These are phyloP conservation scores for Ceratorhiza oryzae-sativae DNA, from an alignment of 1,284 basidiomycete genomes.

Conservation along the genomic window DNA sequence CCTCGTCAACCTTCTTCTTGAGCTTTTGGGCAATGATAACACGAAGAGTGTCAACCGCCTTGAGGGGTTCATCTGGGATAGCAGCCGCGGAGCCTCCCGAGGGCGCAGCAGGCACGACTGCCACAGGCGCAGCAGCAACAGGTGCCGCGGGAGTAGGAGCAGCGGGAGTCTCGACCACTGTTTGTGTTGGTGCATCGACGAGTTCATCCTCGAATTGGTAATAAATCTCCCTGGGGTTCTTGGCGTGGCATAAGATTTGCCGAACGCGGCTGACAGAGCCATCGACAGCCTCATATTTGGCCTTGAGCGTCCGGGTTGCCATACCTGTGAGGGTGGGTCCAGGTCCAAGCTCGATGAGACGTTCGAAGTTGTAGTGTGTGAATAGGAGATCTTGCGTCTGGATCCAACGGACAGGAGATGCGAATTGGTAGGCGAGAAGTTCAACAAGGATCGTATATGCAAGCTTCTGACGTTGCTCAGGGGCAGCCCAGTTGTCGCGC, in stretches of 20 bases:
- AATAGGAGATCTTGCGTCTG: conserved; percentile 98
- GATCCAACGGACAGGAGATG: conserved; percentile 97
- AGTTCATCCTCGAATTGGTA: conserved; percentile 95
- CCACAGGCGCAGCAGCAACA: conserved; percentile 56
- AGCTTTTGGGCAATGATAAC: conserved; percentile 96
- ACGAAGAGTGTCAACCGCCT: conserved; percentile 88
- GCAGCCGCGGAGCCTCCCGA: conserved; percentile 66
- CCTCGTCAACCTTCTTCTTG: conserved; percentile 91
- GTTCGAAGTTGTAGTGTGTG: conserved; percentile 87
- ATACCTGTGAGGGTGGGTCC: conserved; percentile 96
- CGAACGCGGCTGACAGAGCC: conserved; percentile 84
- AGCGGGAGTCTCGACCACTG: conserved; percentile 51
- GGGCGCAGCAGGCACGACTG: conserved; percentile 58
- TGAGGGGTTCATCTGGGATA: conserved; percentile 90
- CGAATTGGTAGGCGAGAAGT: conserved; percentile 95
- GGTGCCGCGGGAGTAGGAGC: conserved; percentile 55
- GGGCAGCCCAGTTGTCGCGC: conserved; percentile 83
- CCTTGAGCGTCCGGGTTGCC: conserved; percentile 93
- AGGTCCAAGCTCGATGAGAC: conserved; percentile 95
- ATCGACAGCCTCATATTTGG: conserved; percentile 93
- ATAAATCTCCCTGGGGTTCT: conserved; percentile 96
- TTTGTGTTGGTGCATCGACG: conserved; percentile 59
- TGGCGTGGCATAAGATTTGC: conserved; percentile 89
- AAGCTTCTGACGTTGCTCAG: conserved; percentile 86
- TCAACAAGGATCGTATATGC: conserved; percentile 97